A percentile compares a stretch with the other conserved stretches of the same genome.
Conservation (phyloP, 1,284 basidiomycete species). For the Lentinula novae-zelandiae region DNA sequence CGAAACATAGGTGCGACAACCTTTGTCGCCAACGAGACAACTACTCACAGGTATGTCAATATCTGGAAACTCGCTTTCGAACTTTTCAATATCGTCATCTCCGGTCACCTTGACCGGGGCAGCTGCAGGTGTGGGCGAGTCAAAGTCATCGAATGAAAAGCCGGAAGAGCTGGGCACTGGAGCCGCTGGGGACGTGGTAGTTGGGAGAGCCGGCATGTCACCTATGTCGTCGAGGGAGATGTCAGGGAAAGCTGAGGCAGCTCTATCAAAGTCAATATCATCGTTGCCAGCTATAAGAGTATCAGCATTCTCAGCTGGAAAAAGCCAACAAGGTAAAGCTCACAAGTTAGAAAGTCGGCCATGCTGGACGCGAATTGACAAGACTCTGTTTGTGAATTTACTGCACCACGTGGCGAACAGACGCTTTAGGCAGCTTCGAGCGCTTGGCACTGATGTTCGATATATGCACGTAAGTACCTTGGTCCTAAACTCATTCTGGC, state of each 20-base stretch:
- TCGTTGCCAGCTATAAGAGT: constrained; percentile 26
- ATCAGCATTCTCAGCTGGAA: background rate
- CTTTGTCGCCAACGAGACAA: background rate
- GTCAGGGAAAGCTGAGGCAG: constrained; percentile 82
- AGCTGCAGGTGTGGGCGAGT: constrained; percentile 34
- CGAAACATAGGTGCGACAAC: background rate
- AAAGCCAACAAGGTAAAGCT: background rate
- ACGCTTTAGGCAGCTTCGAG: background rate
- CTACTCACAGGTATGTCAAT: constrained; percentile 63
- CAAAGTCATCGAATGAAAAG: constrained; percentile 69
- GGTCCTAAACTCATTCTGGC: too few species aligned
- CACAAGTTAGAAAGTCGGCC: constrained; percentile 16
- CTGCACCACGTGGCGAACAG: background rate
- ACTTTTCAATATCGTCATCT: constrained; percentile 85
- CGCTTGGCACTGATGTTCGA: too few species aligned
- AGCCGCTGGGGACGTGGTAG: constrained; percentile 27
- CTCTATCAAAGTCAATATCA: constrained; percentile 75
- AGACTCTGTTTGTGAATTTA: too few species aligned
- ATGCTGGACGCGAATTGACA: constrained; percentile 1
- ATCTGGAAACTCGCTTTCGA: constrained; percentile 90
- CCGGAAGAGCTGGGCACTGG: constrained; percentile 28
- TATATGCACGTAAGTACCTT: too few species aligned
- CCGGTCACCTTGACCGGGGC: constrained; percentile 77
- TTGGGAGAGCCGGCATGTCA: constrained; percentile 44
- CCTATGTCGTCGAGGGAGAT: constrained; percentile 67